Percentiles rank a stretch among this genome's conserved stretches.
phyloP scores from a whole-genome alignment of 2,329 filamentous ascomycete species.

The Teratosphaeria zuluensis region DNA sequence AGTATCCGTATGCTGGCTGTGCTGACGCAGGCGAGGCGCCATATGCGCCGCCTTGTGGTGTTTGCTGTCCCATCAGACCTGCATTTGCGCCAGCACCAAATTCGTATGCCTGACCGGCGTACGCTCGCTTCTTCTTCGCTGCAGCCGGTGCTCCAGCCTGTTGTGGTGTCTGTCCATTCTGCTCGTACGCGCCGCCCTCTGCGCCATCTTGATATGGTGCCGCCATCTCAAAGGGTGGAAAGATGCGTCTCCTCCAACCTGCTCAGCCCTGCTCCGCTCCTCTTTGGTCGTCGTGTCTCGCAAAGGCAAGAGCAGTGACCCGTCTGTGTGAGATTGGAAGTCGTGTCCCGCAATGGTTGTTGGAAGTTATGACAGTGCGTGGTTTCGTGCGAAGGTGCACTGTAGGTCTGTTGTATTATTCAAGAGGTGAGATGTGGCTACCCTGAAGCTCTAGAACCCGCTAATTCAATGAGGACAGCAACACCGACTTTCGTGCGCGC shows the following conservation, averaged over 20 bases:
- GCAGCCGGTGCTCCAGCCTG: slow-evolving; percentile 13
- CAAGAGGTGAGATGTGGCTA: background rate
- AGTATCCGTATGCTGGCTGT: slow-evolving; percentile 30
- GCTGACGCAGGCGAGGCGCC: slow-evolving; percentile 31
- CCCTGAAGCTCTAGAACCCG: background rate
- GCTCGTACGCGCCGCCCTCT: slow-evolving; percentile 7
- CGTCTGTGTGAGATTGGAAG: background rate
- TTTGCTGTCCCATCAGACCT: slow-evolving; percentile 29
- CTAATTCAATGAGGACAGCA: background rate
- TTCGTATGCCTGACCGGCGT: slow-evolving; percentile 90
- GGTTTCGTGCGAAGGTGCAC: background rate
- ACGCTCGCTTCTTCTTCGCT: slow-evolving; percentile 81
- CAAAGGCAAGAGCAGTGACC: background rate
- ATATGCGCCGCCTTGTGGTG: slow-evolving; percentile 27
- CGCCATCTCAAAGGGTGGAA: background rate
- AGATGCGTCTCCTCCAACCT: background rate
- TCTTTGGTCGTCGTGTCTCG: background rate
- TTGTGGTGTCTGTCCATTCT: slow-evolving; percentile 11
- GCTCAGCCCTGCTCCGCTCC: background rate
- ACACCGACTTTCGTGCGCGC: background rate
- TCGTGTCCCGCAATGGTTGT: background rate
- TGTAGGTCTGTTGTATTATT: too few species aligned
- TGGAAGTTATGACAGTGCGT: background rate
- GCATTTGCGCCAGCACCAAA: slow-evolving; percentile 78
- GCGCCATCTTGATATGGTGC: slow-evolving; percentile 6